Evolutionary conservation across 176 grass and related monocot species (phyloP).

Genomic region (Echinochloa phyllopogon): DNA sequence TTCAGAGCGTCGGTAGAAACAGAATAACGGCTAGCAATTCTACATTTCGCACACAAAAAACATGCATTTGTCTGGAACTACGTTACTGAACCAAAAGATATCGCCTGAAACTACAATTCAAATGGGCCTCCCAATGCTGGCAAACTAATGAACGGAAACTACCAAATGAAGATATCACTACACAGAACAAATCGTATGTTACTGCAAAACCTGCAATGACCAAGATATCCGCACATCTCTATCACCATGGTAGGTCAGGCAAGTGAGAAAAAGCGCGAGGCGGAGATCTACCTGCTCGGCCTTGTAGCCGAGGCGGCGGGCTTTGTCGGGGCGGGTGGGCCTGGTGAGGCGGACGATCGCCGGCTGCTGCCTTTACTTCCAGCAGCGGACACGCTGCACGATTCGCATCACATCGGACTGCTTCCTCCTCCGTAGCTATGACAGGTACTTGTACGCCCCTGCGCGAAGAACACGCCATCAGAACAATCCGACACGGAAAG

Average conservation of each 20-base stretch:
- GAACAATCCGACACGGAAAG: no score
- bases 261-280: not conserved
- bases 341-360: no score
- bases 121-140: not conserved
- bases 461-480: not conserved
- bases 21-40: no score
- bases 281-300: conserved; percentile 74
- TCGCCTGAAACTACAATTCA: not conserved
- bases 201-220: not conserved
- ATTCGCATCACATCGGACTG: conserved; percentile 78
- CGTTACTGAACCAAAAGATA: no score
- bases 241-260: not conserved
- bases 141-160: not conserved
- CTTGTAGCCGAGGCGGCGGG: conserved; percentile 64
- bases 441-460: conserved; percentile 85
- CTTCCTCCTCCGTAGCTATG: conserved; percentile 88
- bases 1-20: no score
- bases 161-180: not conserved
- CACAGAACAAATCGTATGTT: not conserved
- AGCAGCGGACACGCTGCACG: conserved; percentile 32
- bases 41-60: not conserved
- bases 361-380: no score
- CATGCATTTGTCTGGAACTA: not conserved
- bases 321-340: no score
- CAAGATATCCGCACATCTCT: not conserved